Conservation (phyloP, 768 basidiomycete species). For the Pholiota conissans region DNA sequence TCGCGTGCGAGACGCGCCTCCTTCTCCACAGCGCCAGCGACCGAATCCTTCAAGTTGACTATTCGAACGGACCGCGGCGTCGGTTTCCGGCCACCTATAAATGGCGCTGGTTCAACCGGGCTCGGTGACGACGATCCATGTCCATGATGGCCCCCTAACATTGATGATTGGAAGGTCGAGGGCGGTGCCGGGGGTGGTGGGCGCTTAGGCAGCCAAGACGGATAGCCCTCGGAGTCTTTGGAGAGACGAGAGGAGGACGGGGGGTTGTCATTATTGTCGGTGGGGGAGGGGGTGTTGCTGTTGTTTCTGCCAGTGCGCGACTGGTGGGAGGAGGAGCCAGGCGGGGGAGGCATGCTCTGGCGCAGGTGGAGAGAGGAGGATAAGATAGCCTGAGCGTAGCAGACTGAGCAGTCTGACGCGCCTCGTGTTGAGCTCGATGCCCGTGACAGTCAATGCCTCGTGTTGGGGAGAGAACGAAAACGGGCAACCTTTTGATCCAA, state of each 20-base stretch:
- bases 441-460: slow-evolving; percentile 21
- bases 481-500: slow-evolving; percentile 14
- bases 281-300: slow-evolving; percentile 12
- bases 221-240: slow-evolving; percentile 65
- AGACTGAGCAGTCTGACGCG: slow-evolving; percentile 12
- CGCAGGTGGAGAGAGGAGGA: slow-evolving; percentile 4
- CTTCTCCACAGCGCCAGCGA: slow-evolving; percentile 32
- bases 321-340: slow-evolving; percentile 11
- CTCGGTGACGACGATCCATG: slow-evolving; percentile 22
- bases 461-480: slow-evolving; percentile 17
- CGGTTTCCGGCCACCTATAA: slow-evolving; percentile 67
- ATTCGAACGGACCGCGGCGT: slow-evolving; percentile 83
- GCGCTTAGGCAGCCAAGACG: slow-evolving; percentile 80
- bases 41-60: slow-evolving; percentile 63
- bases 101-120: slow-evolving; percentile 29
- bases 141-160: slow-evolving; percentile 29
- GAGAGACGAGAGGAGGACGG: slow-evolving; percentile 16
- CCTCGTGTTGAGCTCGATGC: slow-evolving; percentile 17
- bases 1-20: slow-evolving; percentile 34
- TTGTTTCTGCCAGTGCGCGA: slow-evolving; percentile 7
- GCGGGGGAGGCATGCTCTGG: slow-evolving; percentile 10
- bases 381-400: slow-evolving; percentile 11
- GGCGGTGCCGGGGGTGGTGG: slow-evolving; percentile 77
- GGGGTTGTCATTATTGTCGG: slow-evolving; percentile 11
- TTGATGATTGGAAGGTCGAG: slow-evolving; percentile 64